Evolutionary conservation across 352 stramenopile genomes (phyloP), one percentile per base, ranked within the genome.

Genomic region (Phytophthora idaei): DNA sequence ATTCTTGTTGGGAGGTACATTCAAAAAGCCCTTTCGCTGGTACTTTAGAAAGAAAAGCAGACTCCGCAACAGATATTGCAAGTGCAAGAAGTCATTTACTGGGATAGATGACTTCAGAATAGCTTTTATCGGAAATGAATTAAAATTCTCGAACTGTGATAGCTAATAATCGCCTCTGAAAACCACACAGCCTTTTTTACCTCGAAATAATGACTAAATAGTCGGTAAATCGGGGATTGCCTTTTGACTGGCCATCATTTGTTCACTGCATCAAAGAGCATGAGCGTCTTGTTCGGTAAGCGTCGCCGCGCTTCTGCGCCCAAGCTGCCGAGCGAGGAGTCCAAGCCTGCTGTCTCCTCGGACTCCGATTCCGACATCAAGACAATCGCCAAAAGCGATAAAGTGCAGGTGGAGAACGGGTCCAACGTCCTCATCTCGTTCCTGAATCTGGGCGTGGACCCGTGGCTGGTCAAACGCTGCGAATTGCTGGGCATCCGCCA

Each of bases 391-490:
- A 71, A 34, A 10, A 74, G 25, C 45, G 71, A 78, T 42, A 91
- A 90, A 58, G 78, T 90, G 21, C 32, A 83, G 50, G 74, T 79
- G 53, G 37, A 65, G 39, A 68, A 46, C 36, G 37, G 81, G 44
- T 74, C 76, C 14, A 82, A 73, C 29, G 64, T 81, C 61, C 75
- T 91, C 46, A 86, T 86, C 34, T 92, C 85, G 60, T 97, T 97
- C 76, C 60, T 88, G 37, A 89, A 91, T 65, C 72, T 97, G 5
- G 90, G 90, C 0, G 71, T 97, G 27, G 87, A 94, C 68, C 74
- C 86, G 55, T 97, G 90, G 91, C 78, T 97, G 36, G 87, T 95
- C 27, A 85, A 93, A 50, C 90, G 92, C 51, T 94, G 87, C 64
- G 77, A 92, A 42, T 74, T 90, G 41, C 67, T 97, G 64, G 90